Evolutionary conservation across 257 asterid species (phyloP), one percentile per base, ranked within the genome.

Genomic region (Jacaranda mimosifolia): DNA sequence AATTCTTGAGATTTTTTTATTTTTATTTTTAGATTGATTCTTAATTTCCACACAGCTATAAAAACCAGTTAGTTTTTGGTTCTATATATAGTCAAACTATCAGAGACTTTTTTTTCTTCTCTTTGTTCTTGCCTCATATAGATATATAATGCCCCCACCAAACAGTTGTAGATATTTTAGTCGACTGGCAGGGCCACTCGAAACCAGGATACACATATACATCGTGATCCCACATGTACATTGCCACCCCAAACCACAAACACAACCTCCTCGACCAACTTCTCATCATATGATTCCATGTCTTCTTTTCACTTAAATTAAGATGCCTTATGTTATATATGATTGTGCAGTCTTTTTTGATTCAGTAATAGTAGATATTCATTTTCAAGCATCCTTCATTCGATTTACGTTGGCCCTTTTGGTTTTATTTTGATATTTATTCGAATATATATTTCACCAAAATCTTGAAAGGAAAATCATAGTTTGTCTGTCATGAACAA

Each of bases 191-290:
- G 55, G 55, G 46, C 46, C 46, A n/a, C 19, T 10, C 14, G 63
- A 19, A 71, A 51, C 56, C 69, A 43, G 9, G 9, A 9, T 42
- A 5, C 1, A 5, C 0, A 9, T 5, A 36, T 14, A 59, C 45
- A 42, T 52, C 15, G 13, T 68, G 80, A 76, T 77, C 58, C 76
- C 55, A 71, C 51, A 26, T 53, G 62, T 14, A 19, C 18, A 14
- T 72, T 64, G 65, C 74, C 57, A 64, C 80, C 68, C 80, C 19
- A 64, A 77, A 68, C 76, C 51, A 59, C 81, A 72, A 77, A 66
- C 80, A 76, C 42, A 40, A 74, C 70, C 19, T 46, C 78, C 78
- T 45, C 62, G 46, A 67, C 75, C 65, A 68, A 67, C 80, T 74
- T 15, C 39, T 26, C 32, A 26, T 26, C 21, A 62, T 39, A 75